Evolutionary conservation across 768 basidiomycete genomes (phyloP).

Genomic region (Lactarius indigo): DNA sequence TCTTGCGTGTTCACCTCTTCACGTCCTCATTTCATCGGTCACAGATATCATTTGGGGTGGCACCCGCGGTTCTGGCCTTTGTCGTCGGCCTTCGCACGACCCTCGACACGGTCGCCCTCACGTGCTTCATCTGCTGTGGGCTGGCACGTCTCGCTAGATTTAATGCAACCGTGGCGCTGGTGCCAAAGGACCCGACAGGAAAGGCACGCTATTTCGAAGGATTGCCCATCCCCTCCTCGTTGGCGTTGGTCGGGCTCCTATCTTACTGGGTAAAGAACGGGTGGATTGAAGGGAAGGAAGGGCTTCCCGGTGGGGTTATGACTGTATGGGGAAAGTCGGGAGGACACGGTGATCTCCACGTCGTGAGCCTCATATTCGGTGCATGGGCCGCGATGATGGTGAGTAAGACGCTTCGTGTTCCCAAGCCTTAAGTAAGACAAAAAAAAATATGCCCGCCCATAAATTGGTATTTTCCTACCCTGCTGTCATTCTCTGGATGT

Average conservation of each 20-base stretch:
- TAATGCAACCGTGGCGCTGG: constrained; percentile 94
- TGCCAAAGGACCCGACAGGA: constrained; percentile 83
- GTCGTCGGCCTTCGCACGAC: constrained; percentile 87
- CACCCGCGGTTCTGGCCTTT: constrained; percentile 91
- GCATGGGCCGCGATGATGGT: constrained; percentile 96
- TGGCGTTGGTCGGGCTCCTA: constrained; percentile 73
- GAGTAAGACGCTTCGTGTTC: constrained; percentile 90
- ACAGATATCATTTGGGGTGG: constrained; percentile 97
- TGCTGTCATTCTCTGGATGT: neutral
- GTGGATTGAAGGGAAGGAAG: constrained; percentile 76
- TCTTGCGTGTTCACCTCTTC: constrained; percentile 10
- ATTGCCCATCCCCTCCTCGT: constrained; percentile 90
- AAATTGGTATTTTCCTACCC: neutral
- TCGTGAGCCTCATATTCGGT: constrained; percentile 71
- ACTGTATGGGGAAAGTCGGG: constrained; percentile 69
- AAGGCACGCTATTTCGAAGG: constrained; percentile 97
- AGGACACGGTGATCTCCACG: constrained; percentile 82
- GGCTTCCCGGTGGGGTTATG: constrained; percentile 71
- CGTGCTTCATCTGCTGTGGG: constrained; percentile 92
- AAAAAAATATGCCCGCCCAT: neutral
- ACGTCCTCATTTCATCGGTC: neutral
- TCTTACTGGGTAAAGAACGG: constrained; percentile 81
- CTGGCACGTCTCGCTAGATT: constrained; percentile 96
- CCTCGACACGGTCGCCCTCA: constrained; percentile 82
- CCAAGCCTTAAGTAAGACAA: constrained; percentile 52